Evolutionary conservation across 2,329 filamentous ascomycete genomes (phyloP), one percentile per base, ranked within the genome.

Genomic region (Claviceps paspali): DNA sequence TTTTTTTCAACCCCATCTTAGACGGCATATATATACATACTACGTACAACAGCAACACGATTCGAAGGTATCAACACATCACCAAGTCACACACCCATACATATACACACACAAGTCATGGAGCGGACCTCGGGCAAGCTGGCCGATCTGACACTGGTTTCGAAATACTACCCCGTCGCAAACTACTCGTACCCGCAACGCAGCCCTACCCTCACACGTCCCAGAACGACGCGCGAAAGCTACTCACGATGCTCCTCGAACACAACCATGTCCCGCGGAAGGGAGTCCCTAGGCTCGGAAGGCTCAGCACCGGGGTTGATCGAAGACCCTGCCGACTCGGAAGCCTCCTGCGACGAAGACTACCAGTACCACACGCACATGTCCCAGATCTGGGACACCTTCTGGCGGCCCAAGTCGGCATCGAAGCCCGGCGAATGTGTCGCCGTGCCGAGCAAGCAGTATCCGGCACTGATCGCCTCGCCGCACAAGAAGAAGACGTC

Each of bases 241-340:
- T 23, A 35, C 5, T 36, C 40, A 11, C 36, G 18, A 26, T 34
- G 33, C 26, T 41, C 36, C 15, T 39, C 40, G 4, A 39, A 34
- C 11, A 31, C 33, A 12, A 27, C 6, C 15, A 33, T 28, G 18
- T 42, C 24, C 5, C 33, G 14, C 4, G 37, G 37, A 5, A 36
- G 40, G 29, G 40, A 37, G 17, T 42, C 67, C 3, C 46, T 66
- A 24, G 61, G 56, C 23, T 70, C 66, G 1, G 57, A 63, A 30
- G 56, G 51, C 19, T 69, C 67, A 3, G 46, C 62, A 4, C 68
- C 67, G 1, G 62, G 63, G 21, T 58, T 71, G 49, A 59, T 68
- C 12, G 67, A 72, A 43, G 64, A 70, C 45, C 62, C 60, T 5
- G 57, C 57, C 6, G 67, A 69, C 45, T 70, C 67, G 4, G 68